phyloP scores from a whole-genome alignment of 2,329 filamentous ascomycete species.

The Clonostachys rhizophaga region DNA sequence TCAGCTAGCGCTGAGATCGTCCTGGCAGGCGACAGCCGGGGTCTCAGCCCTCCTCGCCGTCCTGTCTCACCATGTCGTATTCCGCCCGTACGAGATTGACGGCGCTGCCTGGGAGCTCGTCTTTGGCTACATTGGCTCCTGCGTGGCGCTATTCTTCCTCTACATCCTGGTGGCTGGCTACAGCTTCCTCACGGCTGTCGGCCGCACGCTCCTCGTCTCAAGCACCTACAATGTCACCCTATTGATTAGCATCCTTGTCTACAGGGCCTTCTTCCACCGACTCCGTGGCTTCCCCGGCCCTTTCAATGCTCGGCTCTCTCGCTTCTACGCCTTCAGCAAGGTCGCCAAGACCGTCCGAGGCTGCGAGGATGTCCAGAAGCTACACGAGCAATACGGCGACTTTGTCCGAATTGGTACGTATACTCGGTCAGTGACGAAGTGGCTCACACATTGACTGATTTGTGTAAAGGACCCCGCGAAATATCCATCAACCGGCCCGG shows the following conservation, averaged over 20 bases:
- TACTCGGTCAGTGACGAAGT: neutral
- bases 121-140: neutral
- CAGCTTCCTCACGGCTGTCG: neutral
- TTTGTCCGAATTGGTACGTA: constrained; percentile 18
- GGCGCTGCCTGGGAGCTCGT: constrained; percentile 1
- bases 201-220: neutral
- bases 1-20: neutral
- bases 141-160: neutral
- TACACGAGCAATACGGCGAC: constrained; percentile 19
- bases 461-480: constrained; percentile 16
- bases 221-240: constrained; percentile 1
- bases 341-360: constrained; percentile 12
- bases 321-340: constrained; percentile 13
- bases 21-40: neutral
- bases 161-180: neutral
- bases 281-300: constrained; percentile 10
- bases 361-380: constrained; percentile 14
- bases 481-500: constrained; percentile 20
- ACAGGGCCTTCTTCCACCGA: constrained; percentile 10
- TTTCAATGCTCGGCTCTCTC: constrained; percentile 8
- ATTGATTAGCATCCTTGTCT: constrained; percentile 7
- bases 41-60: neutral
- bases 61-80: constrained; percentile 1
- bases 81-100: constrained; percentile 2
- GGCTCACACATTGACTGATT: neutral